Evolutionary conservation across 2,329 filamentous ascomycete species (phyloP).

Genomic region (Pseudocercospora fijiensis): DNA sequence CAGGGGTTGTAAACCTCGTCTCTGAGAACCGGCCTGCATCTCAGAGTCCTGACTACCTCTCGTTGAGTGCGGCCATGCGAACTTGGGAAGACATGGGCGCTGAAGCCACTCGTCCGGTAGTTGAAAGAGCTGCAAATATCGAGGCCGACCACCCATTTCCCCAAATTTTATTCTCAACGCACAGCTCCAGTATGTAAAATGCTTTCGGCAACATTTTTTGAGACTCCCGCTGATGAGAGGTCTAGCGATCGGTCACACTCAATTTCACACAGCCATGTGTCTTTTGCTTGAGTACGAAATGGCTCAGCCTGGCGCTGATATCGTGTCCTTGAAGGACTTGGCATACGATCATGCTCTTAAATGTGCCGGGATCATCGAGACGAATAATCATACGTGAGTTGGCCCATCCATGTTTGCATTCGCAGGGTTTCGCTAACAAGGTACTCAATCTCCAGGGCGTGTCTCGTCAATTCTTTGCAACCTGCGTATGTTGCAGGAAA

Average conservation of each 20-base stretch:
- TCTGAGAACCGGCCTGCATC: constrained; percentile 9
- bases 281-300: constrained; percentile 17
- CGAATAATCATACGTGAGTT: constrained; percentile 19
- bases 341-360: constrained; percentile 18
- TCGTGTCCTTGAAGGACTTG: constrained; percentile 2
- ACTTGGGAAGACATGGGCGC: constrained; percentile 17
- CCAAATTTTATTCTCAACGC: constrained; percentile 18
- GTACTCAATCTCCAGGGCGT: constrained; percentile 8
- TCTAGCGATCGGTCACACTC: constrained; percentile 16
- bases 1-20: constrained; percentile 15
- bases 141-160: constrained; percentile 18
- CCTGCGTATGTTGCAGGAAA: constrained; percentile 17
- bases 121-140: constrained; percentile 13
- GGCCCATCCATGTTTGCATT: background rate
- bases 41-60: constrained; percentile 10
- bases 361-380: constrained; percentile 16
- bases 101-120: constrained; percentile 11
- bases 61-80: constrained; percentile 13
- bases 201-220: background rate
- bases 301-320: constrained; percentile 9
- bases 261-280: constrained; percentile 18
- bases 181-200: constrained; percentile 17
- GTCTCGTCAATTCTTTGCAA: constrained; percentile 19
- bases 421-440: background rate
- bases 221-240: background rate